Conservation (phyloP, 106 monocot species). For the Ottelia alismoides region DNA sequence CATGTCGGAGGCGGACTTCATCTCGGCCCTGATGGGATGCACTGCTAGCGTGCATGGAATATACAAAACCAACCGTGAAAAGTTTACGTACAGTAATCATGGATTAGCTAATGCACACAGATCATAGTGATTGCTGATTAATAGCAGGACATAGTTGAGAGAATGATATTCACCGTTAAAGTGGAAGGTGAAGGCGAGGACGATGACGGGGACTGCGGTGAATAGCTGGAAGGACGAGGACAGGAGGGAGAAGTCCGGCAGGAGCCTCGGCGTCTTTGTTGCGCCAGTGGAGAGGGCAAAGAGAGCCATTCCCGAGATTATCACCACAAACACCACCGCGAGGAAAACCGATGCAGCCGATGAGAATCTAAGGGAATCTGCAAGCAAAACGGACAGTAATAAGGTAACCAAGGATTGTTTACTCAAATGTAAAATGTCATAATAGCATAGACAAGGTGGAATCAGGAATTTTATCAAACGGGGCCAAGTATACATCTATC, state of each 20-base stretch:
- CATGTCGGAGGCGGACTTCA: constrained; percentile 61
- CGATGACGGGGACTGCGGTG: constrained; percentile 81
- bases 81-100: no score
- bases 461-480: no score
- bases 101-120: no score
- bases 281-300: constrained; percentile 44
- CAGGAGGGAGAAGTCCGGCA: constrained; percentile 39
- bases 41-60: constrained; percentile 23
- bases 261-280: constrained; percentile 34
- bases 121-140: no score
- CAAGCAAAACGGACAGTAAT: no score
- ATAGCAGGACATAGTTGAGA: no score
- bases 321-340: constrained; percentile 63
- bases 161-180: constrained; percentile 54
- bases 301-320: constrained; percentile 61
- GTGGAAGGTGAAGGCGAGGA: constrained; percentile 94
- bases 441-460: no score
- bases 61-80: no score
- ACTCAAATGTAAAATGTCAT: no score
- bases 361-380: constrained; percentile 79
- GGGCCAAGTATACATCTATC: no score
- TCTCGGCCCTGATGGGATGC: constrained; percentile 68
- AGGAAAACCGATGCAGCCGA: constrained; percentile 75
- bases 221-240: constrained; percentile 66
- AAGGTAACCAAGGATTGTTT: no score